Conservation (phyloP, 768 basidiomycete genomes). For the Termitomyces sp. region DNA sequence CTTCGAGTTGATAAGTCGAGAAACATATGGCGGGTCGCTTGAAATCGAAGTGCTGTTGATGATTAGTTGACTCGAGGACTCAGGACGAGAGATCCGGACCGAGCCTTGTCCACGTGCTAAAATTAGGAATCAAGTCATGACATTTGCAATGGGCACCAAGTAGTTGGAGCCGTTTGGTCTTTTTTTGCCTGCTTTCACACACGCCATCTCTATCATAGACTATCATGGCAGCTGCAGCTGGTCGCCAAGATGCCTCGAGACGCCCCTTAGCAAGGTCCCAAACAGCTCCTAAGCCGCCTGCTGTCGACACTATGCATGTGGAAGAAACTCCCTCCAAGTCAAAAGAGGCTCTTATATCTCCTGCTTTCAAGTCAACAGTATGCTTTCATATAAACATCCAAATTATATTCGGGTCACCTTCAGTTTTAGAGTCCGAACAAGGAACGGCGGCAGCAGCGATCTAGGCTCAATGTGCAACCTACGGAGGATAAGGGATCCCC, state of each 20-base stretch:
- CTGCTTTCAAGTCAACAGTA: background rate
- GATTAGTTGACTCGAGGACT: too few relatives aligned
- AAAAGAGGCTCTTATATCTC: background rate
- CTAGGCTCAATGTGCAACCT: background rate
- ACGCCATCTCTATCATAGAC: background rate
- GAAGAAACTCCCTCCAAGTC: background rate
- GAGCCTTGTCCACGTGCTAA: background rate
- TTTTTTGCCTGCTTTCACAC: background rate
- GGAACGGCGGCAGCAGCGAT: background rate
- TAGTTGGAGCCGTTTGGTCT: too few relatives aligned
- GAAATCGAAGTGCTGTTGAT: too few relatives aligned
- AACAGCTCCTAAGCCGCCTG: background rate
- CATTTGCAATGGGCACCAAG: background rate
- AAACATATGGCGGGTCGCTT: too few relatives aligned
- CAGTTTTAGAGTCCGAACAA: background rate
- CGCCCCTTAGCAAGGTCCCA: background rate
- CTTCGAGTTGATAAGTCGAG: too few relatives aligned
- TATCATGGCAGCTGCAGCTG: constrained; percentile 2
- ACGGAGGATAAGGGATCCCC: background rate
- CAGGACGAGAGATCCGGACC: too few relatives aligned
- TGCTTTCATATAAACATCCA: background rate
- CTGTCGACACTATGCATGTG: background rate
- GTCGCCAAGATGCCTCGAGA: background rate
- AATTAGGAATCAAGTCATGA: background rate
- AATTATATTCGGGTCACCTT: background rate